phyloP scores from a whole-genome alignment of 2,329 filamentous ascomycete genomes.

The Lasiodiplodia sp. region DNA sequence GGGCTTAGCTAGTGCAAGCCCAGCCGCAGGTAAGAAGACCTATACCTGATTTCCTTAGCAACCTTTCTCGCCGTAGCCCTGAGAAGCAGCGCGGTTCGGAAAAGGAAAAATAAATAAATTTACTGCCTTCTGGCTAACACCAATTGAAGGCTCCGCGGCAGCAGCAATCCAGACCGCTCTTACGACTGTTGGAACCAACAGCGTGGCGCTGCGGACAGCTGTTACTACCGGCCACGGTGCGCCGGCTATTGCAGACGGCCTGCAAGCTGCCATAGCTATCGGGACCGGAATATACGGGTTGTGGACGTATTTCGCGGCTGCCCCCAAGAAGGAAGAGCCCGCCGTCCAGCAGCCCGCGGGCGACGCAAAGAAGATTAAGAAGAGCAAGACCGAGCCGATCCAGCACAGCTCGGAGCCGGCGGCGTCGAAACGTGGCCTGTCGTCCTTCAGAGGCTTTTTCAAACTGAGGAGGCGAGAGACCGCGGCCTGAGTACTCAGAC shows the following conservation, averaged over 20 bases:
- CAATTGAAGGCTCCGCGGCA: conserved; percentile 1
- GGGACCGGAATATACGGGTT: conserved; percentile 6
- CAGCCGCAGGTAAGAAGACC: conserved; percentile 35
- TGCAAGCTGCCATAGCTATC: conserved; percentile 17
- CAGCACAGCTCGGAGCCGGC: not conserved
- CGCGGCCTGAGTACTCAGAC: not conserved
- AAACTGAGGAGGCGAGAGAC: not conserved
- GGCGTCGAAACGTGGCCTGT: not conserved
- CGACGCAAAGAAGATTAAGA: not conserved
- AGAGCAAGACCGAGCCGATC: not conserved
- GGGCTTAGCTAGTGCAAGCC: conserved; percentile 37
- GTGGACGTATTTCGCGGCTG: conserved; percentile 2
- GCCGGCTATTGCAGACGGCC: conserved; percentile 6
- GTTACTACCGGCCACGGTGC: conserved; percentile 1
- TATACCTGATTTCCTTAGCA: not conserved
- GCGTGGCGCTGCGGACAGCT: conserved; percentile 5
- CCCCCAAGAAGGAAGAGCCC: not conserved
- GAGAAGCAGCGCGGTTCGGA: too few species aligned
- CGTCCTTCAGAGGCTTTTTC: not conserved
- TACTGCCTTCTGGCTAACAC: not conserved
- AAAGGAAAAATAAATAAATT: too few species aligned
- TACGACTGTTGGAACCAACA: not conserved
- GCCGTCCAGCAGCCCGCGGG: not conserved
- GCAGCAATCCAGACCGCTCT: conserved; percentile 8
- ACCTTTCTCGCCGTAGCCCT: not conserved